phyloP scores from a whole-genome alignment of 495 filamentous ascomycete genomes.

The Penicillium paradoxum region DNA sequence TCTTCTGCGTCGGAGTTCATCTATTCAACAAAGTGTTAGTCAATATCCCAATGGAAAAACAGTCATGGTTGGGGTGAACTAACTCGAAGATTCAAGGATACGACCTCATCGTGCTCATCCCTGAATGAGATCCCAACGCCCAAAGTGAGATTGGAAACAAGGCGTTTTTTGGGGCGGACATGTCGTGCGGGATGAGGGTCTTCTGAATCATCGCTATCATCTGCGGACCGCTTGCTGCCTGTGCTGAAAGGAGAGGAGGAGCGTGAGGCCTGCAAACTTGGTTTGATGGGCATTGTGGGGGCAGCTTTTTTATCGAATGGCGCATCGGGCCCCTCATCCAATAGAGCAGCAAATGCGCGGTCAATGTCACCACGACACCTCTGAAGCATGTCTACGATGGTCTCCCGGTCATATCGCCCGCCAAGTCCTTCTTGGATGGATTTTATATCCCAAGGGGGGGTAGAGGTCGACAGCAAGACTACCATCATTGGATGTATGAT shows the following conservation, averaged over 20 bases:
- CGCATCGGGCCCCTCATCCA: conserved; percentile 45
- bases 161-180: conserved; percentile 31
- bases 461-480: conserved; percentile 34
- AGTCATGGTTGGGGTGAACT: conserved; percentile 1
- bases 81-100: conserved; percentile 41
- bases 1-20: conserved; percentile 17
- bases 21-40: background rate
- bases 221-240: conserved; percentile 46
- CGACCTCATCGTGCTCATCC: conserved; percentile 42
- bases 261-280: conserved; percentile 35
- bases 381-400: conserved; percentile 55
- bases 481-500: conserved; percentile 13
- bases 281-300: conserved; percentile 31
- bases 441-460: conserved; percentile 59
- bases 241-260: conserved; percentile 45
- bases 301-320: conserved; percentile 19
- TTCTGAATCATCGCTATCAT: conserved; percentile 41
- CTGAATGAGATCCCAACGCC: conserved; percentile 45
- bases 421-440: conserved; percentile 54
- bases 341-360: conserved; percentile 52
- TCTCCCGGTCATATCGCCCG: conserved; percentile 47
- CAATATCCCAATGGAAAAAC: no score
- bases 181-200: conserved; percentile 31
- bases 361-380: conserved; percentile 58
- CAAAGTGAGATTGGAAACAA: conserved; percentile 39